Conservation (phyloP, 164 flowering plant species). For the Saururus chinensis region DNA sequence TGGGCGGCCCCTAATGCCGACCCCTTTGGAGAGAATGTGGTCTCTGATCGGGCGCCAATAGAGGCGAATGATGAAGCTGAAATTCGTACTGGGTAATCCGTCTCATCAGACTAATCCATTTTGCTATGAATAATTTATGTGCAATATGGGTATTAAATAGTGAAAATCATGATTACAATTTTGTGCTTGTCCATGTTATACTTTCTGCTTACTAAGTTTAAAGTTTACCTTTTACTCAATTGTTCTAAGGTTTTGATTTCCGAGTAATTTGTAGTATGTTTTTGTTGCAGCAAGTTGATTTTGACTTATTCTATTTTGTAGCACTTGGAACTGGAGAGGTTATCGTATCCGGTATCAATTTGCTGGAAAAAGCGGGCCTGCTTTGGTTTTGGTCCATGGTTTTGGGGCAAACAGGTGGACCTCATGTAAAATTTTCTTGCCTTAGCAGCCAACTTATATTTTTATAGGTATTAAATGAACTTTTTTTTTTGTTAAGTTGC, state of each 20-base stretch:
- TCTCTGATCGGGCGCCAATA: too few species aligned
- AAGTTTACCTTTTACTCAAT: not conserved
- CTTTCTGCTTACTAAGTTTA: too few species aligned
- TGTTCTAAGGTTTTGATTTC: not conserved
- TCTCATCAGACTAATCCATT: not conserved
- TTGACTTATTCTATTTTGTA: slow-evolving; percentile 18
- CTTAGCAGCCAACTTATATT: slow-evolving; percentile 23
- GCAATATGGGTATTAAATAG: not conserved
- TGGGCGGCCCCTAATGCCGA: too few species aligned
- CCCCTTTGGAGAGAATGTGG: too few species aligned
- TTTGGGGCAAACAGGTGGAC: slow-evolving; percentile 97
- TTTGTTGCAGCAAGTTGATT: not conserved
- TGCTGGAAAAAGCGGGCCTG: slow-evolving; percentile 69
- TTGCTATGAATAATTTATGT: too few species aligned
- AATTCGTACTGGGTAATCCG: not conserved
- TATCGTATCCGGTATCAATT: slow-evolving; percentile 77
- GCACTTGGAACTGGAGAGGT: slow-evolving; percentile 83
- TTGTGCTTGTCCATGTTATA: too few species aligned
- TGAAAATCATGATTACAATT: not conserved
- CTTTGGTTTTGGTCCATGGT: slow-evolving; percentile 80
- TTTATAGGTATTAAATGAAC: slow-evolving; percentile 23
- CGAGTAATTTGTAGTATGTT: not conserved
- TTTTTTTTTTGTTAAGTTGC: not conserved
- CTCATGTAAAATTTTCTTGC: slow-evolving; percentile 31
- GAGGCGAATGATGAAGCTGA: not conserved